These are phyloP conservation scores for Fraxinus xanthoxyloides DNA, from an alignment of 305 asterid species.

Conservation along the genomic window DNA sequence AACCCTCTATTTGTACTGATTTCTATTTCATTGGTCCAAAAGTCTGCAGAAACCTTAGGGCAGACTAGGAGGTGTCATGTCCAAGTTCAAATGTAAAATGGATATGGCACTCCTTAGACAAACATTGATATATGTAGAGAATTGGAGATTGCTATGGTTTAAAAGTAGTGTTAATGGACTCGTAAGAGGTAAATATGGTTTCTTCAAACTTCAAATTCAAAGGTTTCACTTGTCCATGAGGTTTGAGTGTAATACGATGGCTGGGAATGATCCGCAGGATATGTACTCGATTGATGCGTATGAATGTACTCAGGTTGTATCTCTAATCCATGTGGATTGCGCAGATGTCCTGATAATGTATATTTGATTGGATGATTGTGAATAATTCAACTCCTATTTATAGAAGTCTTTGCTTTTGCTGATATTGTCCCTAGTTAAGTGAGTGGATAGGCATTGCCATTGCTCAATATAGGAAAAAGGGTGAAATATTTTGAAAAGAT, in stretches of 20 bases:
- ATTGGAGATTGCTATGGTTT: background rate
- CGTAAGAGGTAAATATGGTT: background rate
- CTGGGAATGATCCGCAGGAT: background rate
- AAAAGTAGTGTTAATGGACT: background rate
- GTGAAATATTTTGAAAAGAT: background rate
- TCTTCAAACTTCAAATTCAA: background rate
- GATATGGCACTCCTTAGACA: background rate
- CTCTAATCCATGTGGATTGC: background rate
- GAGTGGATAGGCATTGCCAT: background rate
- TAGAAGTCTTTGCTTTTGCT: background rate
- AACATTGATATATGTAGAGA: background rate
- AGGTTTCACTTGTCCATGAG: background rate
- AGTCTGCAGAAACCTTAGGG: background rate
- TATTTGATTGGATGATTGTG: background rate
- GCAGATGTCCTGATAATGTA: background rate
- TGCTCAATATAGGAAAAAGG: background rate
- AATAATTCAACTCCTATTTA: background rate
- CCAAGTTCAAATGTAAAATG: background rate
- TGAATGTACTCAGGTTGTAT: background rate
- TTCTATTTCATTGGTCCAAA: background rate
- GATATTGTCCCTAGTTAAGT: background rate
- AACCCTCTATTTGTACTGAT: background rate
- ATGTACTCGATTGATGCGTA: background rate
- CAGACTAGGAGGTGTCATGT: background rate
- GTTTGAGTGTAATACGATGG: background rate